Conservation (phyloP, 192 early-diverging fungal genomes). For the Paraglomus occultum region DNA sequence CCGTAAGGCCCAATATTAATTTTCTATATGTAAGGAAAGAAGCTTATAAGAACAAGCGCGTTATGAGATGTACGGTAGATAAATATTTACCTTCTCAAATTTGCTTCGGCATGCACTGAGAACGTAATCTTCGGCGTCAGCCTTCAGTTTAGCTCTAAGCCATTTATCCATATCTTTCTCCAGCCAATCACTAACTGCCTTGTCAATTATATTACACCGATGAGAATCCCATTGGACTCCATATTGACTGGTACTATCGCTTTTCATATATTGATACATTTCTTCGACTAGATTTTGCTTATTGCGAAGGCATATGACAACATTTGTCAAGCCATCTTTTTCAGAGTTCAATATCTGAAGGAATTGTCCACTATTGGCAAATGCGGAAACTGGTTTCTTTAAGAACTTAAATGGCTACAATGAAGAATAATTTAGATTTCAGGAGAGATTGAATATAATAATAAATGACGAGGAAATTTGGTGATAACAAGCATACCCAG, state of each 20-base stretch:
- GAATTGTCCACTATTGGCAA: conserved; percentile 75
- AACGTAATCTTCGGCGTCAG: conserved; percentile 70
- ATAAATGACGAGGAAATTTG: conserved; percentile 11
- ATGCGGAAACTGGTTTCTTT: conserved; percentile 66
- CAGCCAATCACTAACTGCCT: conserved; percentile 62
- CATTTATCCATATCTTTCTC: conserved; percentile 73
- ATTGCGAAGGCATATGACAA: conserved; percentile 54
- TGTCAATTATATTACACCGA: conserved; percentile 60
- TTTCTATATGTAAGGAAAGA: conserved; percentile 45
- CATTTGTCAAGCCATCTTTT: conserved; percentile 63
- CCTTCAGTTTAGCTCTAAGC: conserved; percentile 68
- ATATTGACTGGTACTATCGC: conserved; percentile 56
- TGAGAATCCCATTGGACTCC: conserved; percentile 77
- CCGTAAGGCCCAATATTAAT: conserved; percentile 62
- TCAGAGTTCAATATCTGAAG: conserved; percentile 73
- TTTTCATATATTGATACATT: conserved; percentile 49
- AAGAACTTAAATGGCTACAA: conserved; percentile 82
- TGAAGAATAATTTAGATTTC: not conserved
- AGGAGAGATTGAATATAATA: not conserved
- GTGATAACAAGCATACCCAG: conserved; percentile 34
- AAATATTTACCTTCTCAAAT: conserved; percentile 52
- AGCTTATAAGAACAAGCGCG: not conserved
- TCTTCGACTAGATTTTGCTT: conserved; percentile 36
- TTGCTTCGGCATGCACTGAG: conserved; percentile 59
- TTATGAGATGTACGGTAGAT: not conserved